These are phyloP conservation scores for Calycina herbarum DNA, from an alignment of 2,329 filamentous ascomycete species.

Conservation along the genomic window DNA sequence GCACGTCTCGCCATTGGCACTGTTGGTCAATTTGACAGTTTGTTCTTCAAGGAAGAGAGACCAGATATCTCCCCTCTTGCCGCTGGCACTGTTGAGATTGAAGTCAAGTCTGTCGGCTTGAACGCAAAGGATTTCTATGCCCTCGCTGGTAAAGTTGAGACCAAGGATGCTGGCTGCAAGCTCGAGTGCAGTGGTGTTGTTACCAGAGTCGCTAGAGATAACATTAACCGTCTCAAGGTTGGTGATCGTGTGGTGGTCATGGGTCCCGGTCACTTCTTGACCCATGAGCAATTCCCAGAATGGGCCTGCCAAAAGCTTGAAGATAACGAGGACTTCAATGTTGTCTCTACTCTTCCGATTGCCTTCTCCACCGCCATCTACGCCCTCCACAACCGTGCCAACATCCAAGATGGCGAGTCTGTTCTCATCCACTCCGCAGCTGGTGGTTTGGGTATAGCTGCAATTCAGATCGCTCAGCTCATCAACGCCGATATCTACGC, in stretches of 20 bases:
- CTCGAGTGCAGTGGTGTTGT: constrained; percentile 32
- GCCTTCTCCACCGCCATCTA: constrained; percentile 25
- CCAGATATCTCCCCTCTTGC: constrained; percentile 12
- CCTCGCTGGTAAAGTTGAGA: constrained; percentile 36
- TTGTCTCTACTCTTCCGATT: constrained; percentile 22
- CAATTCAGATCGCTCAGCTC: constrained; percentile 34
- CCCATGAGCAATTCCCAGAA: constrained; percentile 12
- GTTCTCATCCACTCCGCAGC: constrained; percentile 37
- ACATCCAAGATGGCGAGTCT: constrained; percentile 24
- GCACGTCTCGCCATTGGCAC: constrained; percentile 13
- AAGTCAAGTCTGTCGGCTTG: constrained; percentile 16
- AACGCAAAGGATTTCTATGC: constrained; percentile 25
- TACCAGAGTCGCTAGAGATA: constrained; percentile 25
- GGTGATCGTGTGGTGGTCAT: constrained; percentile 30
- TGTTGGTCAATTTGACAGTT: constrained; percentile 29
- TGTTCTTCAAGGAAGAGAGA: constrained; percentile 30
- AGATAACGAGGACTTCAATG: constrained; percentile 19
- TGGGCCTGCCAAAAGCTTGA: constrained; percentile 24
- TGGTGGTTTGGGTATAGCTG: constrained; percentile 37
- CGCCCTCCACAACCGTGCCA: constrained; percentile 19
- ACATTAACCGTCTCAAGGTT: constrained; percentile 21
- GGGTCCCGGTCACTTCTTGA: constrained; percentile 12
- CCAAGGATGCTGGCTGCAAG: constrained; percentile 21
- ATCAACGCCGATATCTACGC: constrained; percentile 34
- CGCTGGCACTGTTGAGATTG: constrained; percentile 19